Conservation (phyloP, 1,284 basidiomycete species). For the Ganoderma lingzhi region DNA sequence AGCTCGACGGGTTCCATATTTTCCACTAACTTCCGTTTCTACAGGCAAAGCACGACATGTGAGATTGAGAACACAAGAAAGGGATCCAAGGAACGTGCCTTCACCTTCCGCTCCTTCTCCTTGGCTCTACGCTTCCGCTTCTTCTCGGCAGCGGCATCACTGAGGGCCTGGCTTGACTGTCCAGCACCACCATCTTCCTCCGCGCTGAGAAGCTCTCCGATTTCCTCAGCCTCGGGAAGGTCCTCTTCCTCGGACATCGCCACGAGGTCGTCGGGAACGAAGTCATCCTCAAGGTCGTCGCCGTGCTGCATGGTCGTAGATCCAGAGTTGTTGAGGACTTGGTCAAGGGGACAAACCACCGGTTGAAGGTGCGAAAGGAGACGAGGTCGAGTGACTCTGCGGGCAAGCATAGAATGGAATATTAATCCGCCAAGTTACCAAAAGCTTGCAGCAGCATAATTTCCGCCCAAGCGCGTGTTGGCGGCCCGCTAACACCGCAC, state of each 20-base stretch:
- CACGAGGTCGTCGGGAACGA: slow-evolving; percentile 74
- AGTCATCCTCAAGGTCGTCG: slow-evolving; percentile 86
- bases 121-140: slow-evolving; percentile 78
- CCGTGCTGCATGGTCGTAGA: slow-evolving; percentile 49
- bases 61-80: slow-evolving; percentile 21
- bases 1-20: slow-evolving; percentile 48
- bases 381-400: background rate
- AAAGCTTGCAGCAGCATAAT: slow-evolving; percentile 10
- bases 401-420: slow-evolving; percentile 7
- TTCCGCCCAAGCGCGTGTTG: slow-evolving; percentile 2
- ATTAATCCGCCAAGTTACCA: background rate
- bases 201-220: slow-evolving; percentile 51
- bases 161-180: slow-evolving; percentile 31
- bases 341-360: slow-evolving; percentile 11
- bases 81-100: slow-evolving; percentile 50
- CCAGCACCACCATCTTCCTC: slow-evolving; percentile 51
- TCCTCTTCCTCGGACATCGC: slow-evolving; percentile 67
- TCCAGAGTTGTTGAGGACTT: slow-evolving; percentile 13
- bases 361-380: slow-evolving; percentile 14
- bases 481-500: slow-evolving; percentile 12
- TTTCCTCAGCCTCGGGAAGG: slow-evolving; percentile 52
- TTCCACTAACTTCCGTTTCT: slow-evolving; percentile 73
- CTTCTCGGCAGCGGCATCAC: slow-evolving; percentile 49
- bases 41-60: slow-evolving; percentile 6
- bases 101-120: slow-evolving; percentile 71